phyloP scores from a whole-genome alignment of 2,329 filamentous ascomycete species.

The Mollisia scopiformis region DNA sequence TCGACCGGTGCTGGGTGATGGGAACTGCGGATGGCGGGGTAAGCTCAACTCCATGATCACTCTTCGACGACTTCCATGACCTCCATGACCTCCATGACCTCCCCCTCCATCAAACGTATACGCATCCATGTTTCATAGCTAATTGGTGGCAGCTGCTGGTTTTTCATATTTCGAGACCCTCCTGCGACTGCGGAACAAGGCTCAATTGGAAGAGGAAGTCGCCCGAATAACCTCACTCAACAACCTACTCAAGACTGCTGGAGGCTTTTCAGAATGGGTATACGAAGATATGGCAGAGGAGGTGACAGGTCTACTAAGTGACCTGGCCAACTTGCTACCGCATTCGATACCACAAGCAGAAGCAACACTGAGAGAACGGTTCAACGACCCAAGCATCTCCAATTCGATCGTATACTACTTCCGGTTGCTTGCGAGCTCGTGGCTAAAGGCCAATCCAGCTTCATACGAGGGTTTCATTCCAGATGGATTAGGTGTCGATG shows the following conservation, averaged over 20 bases:
- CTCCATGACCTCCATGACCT: not conserved
- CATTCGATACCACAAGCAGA: slow-evolving; percentile 48
- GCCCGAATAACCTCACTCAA: slow-evolving; percentile 73
- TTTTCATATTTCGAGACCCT: slow-evolving; percentile 93
- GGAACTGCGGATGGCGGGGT: slow-evolving; percentile 98
- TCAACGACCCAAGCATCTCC: slow-evolving; percentile 72
- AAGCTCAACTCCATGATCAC: slow-evolving; percentile 43
- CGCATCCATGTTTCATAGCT: slow-evolving; percentile 21
- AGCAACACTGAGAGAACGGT: slow-evolving; percentile 60
- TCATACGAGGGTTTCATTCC: slow-evolving; percentile 74
- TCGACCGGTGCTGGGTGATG: slow-evolving; percentile 86
- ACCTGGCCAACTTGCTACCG: slow-evolving; percentile 61
- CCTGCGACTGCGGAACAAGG: slow-evolving; percentile 65
- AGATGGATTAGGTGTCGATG: slow-evolving; percentile 58
- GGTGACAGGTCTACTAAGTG: slow-evolving; percentile 68
- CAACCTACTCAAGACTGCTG: slow-evolving; percentile 69
- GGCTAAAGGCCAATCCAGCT: slow-evolving; percentile 74
- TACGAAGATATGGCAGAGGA: slow-evolving; percentile 85
- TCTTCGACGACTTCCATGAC: slow-evolving; percentile 9
- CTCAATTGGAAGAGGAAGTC: slow-evolving; percentile 70
- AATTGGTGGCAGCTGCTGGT: slow-evolving; percentile 68
- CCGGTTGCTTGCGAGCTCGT: slow-evolving; percentile 80
- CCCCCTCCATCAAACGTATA: no score
- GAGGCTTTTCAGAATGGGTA: slow-evolving; percentile 70
- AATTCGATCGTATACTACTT: slow-evolving; percentile 84